Conservation (phyloP, 768 basidiomycete genomes). For the Mycena indigotica region DNA sequence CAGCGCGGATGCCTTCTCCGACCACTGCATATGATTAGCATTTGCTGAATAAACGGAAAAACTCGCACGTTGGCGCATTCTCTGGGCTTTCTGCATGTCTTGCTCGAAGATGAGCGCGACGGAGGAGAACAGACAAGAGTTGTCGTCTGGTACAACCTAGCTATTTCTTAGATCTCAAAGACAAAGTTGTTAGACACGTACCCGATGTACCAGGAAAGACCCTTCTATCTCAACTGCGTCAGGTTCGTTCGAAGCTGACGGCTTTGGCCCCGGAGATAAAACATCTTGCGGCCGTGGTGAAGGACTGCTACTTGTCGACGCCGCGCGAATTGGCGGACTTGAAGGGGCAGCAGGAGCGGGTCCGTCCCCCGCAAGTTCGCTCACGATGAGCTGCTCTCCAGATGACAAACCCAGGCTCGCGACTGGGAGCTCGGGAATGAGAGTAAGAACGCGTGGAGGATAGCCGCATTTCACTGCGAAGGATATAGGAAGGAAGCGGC, state of each 20-base stretch:
- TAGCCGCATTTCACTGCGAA: constrained; percentile 87
- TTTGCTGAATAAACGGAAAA: background rate
- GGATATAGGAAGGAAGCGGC: constrained; percentile 1
- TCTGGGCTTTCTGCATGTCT: constrained; percentile 66
- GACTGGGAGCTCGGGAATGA: constrained; percentile 73
- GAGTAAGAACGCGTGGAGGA: constrained; percentile 73
- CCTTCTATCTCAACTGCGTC: constrained; percentile 64
- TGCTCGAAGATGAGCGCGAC: constrained; percentile 86
- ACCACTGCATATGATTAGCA: constrained; percentile 57
- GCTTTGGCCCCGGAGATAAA: constrained; percentile 20
- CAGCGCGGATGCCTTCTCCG: constrained; percentile 73
- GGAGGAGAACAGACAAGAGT: constrained; percentile 91
- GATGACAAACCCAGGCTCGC: constrained; percentile 72
- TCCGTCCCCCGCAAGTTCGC: constrained; percentile 34
- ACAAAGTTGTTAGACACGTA: constrained; percentile 30
- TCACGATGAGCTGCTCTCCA: constrained; percentile 89
- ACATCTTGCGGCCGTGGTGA: constrained; percentile 1
- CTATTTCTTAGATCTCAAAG: background rate
- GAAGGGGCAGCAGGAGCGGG: constrained; percentile 20
- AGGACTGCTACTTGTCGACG: constrained; percentile 9
- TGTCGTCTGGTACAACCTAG: constrained; percentile 94
- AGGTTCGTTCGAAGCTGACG: constrained; percentile 42
- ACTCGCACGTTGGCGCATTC: constrained; percentile 71
- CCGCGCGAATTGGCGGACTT: constrained; percentile 2
- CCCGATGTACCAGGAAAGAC: constrained; percentile 73